Evolutionary conservation across 192 early-diverging fungal genomes (phyloP).

Genomic region (Chytriomyces hyalinus): DNA sequence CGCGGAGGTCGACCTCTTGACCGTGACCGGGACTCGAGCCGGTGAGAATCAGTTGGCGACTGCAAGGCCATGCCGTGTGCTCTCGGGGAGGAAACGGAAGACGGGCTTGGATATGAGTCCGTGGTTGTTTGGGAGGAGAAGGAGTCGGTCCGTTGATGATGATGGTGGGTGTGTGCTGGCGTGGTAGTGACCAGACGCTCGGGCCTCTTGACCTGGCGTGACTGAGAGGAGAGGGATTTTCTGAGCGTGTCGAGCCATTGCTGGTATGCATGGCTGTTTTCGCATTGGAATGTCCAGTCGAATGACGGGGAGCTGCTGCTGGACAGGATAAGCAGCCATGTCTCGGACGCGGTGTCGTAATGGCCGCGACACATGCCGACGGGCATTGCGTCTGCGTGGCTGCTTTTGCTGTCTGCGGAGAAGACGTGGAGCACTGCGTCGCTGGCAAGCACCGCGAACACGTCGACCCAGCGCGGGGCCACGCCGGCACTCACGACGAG

Average conservation of each 20-base stretch:
- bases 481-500: too few relatives aligned
- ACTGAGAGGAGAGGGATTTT: too few relatives aligned
- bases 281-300: not conserved
- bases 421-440: too few relatives aligned
- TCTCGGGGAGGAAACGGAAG: not conserved
- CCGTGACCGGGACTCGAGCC: not conserved
- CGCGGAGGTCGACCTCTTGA: too few relatives aligned
- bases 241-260: too few relatives aligned
- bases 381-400: too few relatives aligned
- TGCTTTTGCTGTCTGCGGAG: too few relatives aligned
- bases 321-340: not conserved
- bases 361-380: too few relatives aligned
- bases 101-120: not conserved
- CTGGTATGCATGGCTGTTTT: not conserved
- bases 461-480: too few relatives aligned
- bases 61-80: not conserved
- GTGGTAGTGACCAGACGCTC: not conserved
- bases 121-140: not conserved
- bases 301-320: not conserved
- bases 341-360: too few relatives aligned
- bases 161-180: not conserved
- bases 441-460: too few relatives aligned
- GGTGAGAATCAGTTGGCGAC: not conserved
- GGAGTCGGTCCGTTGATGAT: not conserved
- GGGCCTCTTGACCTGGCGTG: not conserved